Percentiles rank a stretch among this genome's conserved stretches.
These are phyloP conservation scores for Penicillium sp. DNA, from an alignment of 2,329 filamentous ascomycete genomes.

Conservation along the genomic window DNA sequence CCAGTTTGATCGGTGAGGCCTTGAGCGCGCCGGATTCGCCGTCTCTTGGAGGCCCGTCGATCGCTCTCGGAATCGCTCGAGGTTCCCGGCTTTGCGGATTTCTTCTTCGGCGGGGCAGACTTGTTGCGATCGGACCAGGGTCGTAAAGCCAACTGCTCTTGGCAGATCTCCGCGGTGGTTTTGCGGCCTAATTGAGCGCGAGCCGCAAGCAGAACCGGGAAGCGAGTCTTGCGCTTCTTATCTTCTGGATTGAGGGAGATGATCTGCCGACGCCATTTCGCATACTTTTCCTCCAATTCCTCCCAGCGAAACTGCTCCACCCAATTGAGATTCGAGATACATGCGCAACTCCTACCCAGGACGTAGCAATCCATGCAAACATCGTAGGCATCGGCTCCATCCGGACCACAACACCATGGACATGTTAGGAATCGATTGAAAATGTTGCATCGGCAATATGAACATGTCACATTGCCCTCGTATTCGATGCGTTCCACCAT, in stretches of 20 bases:
- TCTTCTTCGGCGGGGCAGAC: conserved; percentile 43
- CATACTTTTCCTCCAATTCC: conserved; percentile 69
- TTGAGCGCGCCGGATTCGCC: conserved; percentile 53
- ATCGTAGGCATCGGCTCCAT: conserved; percentile 80
- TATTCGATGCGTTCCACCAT: conserved; percentile 71
- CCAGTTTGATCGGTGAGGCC: conserved; percentile 48
- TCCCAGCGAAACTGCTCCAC: conserved; percentile 89
- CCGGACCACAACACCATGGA: conserved; percentile 64
- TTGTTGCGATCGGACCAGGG: conserved; percentile 71
- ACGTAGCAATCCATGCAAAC: conserved; percentile 97
- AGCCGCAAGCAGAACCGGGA: conserved; percentile 58
- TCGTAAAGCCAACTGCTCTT: conserved; percentile 72
- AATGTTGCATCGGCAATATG: conserved; percentile 91
- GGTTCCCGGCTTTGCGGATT: background rate
- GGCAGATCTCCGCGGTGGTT: conserved; percentile 85
- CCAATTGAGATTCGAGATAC: conserved; percentile 79
- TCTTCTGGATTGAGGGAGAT: conserved; percentile 62
- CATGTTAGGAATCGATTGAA: conserved; percentile 97
- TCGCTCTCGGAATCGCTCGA: conserved; percentile 33
- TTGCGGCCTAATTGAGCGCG: conserved; percentile 64
- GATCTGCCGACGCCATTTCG: conserved; percentile 73
- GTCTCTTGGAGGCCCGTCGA: conserved; percentile 57
- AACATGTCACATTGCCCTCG: conserved; percentile 88
- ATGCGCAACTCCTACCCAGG: conserved; percentile 92
- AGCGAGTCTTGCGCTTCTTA: conserved; percentile 53